Evolutionary conservation across 2,329 filamentous ascomycete genomes (phyloP), one percentile per base, ranked within the genome.

Genomic region (Cladorrhinum sp.): DNA sequence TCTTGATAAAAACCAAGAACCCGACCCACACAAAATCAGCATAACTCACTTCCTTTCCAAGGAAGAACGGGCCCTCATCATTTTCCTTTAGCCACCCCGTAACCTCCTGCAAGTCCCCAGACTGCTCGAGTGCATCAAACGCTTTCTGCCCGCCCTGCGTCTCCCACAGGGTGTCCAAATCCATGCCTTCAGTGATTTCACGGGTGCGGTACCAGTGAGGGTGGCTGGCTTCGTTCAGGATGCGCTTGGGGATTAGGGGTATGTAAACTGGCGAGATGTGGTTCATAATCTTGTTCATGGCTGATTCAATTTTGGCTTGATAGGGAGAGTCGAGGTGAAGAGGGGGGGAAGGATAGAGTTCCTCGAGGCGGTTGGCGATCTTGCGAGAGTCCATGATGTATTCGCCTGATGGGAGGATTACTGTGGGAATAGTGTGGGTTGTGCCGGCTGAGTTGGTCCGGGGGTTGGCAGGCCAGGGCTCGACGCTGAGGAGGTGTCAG

Each of bases 341-440:
- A 0, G 82, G 76, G 0, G 86, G 87, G 22, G 76, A 72, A 0
- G 88, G 87, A 64, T 89, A 77, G 0, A 75, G 73, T 57, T 78
- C 74, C 68, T 91, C 87, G 32, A 92, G 77, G 18, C 77, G 77
- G 13, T 74, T 65, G 13, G 82, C 85, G 64, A 92, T 91, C 49
- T 74, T 73, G 63, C 74, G 76, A 1, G 85, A 88, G 69, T 91
- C 87, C 82, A 86, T 89, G 8, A 88, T 65, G 67, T 83, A 86
- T 1, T 70, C 81, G 18, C 83, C 84, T 52, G 86, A 80, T 0
- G 81, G 77, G 50, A 86, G 77, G 16, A 72, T 76, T 64, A 88
- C 75, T 1, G 83, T 76, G 0, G 87, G 87, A 58, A 81, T 80
- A 12, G 79, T 83, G 72, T 85, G 87, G 41, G 71, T 64, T 27